phyloP scores from a whole-genome alignment of 2,329 filamentous ascomycete species.

The Fusarium phyllophilum region DNA sequence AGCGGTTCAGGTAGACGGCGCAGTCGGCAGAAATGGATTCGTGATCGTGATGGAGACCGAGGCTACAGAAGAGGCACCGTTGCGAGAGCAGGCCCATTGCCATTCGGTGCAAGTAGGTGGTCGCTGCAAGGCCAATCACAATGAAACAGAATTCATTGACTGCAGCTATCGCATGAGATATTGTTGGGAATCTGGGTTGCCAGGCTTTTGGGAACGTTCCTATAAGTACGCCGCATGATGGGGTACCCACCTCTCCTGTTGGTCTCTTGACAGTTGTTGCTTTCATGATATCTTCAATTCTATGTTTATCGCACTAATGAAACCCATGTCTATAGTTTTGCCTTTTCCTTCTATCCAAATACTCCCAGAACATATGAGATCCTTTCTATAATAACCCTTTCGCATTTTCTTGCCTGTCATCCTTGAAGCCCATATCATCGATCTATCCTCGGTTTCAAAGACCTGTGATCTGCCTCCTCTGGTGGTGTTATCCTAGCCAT shows the following conservation, averaged over 20 bases:
- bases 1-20: too few species aligned
- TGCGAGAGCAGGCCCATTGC: too few species aligned
- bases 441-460: background rate
- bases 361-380: background rate
- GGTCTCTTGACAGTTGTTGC: background rate
- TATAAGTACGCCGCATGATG: accelerated
- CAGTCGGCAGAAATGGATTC: too few species aligned
- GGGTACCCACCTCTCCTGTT: background rate
- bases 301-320: background rate
- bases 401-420: background rate
- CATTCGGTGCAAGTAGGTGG: background rate
- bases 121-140: background rate
- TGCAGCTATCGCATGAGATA: background rate
- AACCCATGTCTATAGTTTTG: background rate
- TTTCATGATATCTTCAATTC: background rate
- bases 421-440: background rate
- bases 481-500: background rate
- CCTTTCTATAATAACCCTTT: background rate
- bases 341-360: background rate
- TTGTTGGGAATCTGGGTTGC: background rate
- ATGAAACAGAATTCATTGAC: background rate
- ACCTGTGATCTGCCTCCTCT: background rate
- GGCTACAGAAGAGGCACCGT: too few species aligned
- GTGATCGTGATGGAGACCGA: too few species aligned
- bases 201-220: background rate